phyloP scores from a whole-genome alignment of 2,329 filamentous ascomycete species.

The Fusarium tanahbumbuense region DNA sequence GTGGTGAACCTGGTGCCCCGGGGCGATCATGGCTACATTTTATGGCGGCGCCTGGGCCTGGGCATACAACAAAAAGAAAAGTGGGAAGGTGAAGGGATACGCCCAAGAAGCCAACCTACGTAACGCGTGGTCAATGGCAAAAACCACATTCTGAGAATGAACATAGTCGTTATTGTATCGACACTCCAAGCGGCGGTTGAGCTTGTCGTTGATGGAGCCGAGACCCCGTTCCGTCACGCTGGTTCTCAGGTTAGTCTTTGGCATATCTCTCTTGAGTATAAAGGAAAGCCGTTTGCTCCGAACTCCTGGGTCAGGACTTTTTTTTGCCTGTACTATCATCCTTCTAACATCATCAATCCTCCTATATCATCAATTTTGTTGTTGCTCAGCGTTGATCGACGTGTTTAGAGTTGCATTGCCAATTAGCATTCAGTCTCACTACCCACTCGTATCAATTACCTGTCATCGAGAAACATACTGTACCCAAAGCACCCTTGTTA shows the following conservation, averaged over 20 bases:
- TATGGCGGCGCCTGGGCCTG: constrained; percentile 18
- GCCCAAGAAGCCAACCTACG: constrained; percentile 9
- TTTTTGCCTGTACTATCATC: constrained; percentile 17
- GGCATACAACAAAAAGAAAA: constrained; percentile 24
- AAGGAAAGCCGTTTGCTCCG: constrained; percentile 46
- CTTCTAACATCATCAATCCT: constrained; percentile 4
- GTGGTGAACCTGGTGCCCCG: constrained; percentile 12
- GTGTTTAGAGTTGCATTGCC: constrained; percentile 14
- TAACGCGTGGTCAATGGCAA: constrained; percentile 36
- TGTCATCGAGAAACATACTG: constrained; percentile 21
- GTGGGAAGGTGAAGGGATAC: constrained; percentile 21
- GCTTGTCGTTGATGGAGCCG: constrained; percentile 36
- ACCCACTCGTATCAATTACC: constrained; percentile 17
- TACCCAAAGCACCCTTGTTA: constrained; percentile 29
- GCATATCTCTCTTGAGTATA: constrained; percentile 36
- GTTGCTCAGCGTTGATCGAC: constrained; percentile 20
- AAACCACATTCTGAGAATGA: constrained; percentile 10
- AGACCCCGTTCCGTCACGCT: constrained; percentile 38
- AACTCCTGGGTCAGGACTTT: constrained; percentile 36
- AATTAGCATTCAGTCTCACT: constrained; percentile 11
- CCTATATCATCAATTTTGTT: background rate
- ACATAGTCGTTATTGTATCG: constrained; percentile 28
- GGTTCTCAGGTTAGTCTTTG: constrained; percentile 33
- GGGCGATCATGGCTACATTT: constrained; percentile 29
- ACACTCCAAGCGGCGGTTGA: constrained; percentile 39